A percentile compares a stretch with the other conserved stretches of the same genome.
phyloP scores from a whole-genome alignment of 208 protist species.

The Crithidia fasciculata region DNA sequence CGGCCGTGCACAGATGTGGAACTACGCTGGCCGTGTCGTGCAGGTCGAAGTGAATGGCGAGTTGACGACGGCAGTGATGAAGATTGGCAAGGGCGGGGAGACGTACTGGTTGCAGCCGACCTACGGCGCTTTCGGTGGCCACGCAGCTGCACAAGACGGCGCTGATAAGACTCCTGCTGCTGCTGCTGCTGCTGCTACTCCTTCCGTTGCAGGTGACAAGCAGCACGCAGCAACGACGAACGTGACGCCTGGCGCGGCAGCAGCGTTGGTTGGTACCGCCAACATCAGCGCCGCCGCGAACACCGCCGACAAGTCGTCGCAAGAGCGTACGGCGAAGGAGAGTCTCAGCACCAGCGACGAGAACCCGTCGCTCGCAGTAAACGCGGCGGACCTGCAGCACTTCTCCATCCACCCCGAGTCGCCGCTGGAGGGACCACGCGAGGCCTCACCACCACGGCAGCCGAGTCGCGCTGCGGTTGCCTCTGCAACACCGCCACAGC shows the following conservation, averaged over 20 bases:
- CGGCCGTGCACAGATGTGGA: conserved; percentile 94
- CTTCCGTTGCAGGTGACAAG: background rate
- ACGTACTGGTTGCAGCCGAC: conserved; percentile 93
- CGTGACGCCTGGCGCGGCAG: background rate
- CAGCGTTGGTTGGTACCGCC: background rate
- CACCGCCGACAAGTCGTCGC: background rate
- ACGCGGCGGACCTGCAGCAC: conserved; percentile 15
- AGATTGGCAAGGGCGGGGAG: conserved; percentile 94
- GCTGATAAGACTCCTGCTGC: background rate
- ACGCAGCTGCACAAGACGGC: background rate
- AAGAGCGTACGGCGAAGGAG: background rate
- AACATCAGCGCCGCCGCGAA: background rate
- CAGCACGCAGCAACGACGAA: background rate
- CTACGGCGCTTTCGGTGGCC: conserved; percentile 26
- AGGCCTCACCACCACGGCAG: background rate
- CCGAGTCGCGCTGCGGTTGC: background rate
- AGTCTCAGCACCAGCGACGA: background rate
- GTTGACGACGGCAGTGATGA: conserved; percentile 92
- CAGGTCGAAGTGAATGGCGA: conserved; percentile 95
- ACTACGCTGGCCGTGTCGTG: conserved; percentile 91
- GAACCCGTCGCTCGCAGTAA: conserved; percentile 8
- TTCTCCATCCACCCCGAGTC: conserved; percentile 11
- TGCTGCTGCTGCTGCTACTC: no score
- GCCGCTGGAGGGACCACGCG: background rate
- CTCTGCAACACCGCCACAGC: no score